phyloP scores from a whole-genome alignment of 1,139 yeast species.

The Taiozyma sp. region DNA sequence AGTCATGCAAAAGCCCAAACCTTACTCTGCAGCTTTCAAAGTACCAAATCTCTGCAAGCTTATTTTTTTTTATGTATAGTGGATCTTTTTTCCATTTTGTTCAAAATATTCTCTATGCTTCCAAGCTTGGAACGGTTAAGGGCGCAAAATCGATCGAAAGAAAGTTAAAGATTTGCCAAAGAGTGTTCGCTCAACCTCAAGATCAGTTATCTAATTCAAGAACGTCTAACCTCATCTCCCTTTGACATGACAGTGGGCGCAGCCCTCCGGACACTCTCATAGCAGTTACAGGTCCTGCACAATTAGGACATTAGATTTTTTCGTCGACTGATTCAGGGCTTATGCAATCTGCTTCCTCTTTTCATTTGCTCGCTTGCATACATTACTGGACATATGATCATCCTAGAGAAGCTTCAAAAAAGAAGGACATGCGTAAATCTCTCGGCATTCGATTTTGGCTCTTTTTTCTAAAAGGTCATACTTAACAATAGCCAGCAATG shows the following conservation, averaged over 20 bases:
- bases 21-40: background rate
- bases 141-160: background rate
- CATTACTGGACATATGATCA: background rate
- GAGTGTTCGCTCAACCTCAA: background rate
- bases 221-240: background rate
- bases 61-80: background rate
- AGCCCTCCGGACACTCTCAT: background rate
- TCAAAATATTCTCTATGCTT: background rate
- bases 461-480: background rate
- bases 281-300: background rate
- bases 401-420: background rate
- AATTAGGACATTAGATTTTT: no score
- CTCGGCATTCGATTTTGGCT: background rate
- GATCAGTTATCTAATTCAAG: background rate
- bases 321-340: background rate
- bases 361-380: background rate
- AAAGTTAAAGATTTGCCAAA: background rate
- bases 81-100: background rate
- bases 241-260: background rate
- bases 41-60: background rate
- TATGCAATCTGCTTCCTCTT: background rate
- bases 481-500: no score
- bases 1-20: background rate
- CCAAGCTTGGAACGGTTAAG: background rate
- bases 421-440: background rate